Evolutionary conservation across 2,329 filamentous ascomycete genomes (phyloP), one percentile per base, ranked within the genome.

Genomic region (Paramyrothecium sp.): DNA sequence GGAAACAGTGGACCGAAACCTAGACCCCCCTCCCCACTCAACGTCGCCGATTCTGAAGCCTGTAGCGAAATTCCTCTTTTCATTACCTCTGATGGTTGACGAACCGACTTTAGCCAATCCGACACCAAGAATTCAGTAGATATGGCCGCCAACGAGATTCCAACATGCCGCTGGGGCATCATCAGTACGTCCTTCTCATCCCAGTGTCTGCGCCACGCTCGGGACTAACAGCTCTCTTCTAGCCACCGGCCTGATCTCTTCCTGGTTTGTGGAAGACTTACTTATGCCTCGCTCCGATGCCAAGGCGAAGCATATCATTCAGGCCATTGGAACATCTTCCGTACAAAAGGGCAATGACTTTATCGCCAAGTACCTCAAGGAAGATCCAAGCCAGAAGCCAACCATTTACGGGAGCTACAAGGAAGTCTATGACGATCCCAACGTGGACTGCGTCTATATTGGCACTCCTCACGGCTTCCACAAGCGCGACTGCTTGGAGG

Each of bases 401-500:
- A 61, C 65, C 12, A 56, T 77, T 21, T 77, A 78, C 47, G 73
- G 68, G 3, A 73, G 65, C 51, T 79, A 80, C 54, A 62, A 67
- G 3, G 68, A 75, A 33, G 67, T 77, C 13, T 79, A 77, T 59
- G 61, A 63, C 21, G 75, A 79, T 56, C 67, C 73, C 0, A 57
- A 71, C 10, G 76, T 80, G 23, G 77, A 80, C 57, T 72, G 77
- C 20, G 65, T 80, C 49, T 80, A 80, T 63, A 75, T 80, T 46
- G 77, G 76, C 38, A 78, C 73, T 8, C 78, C 78, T 0, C 76
- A 79, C 58, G 71, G 69, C 26, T 75, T 79, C 54, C 78, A 80
- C 64, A 74, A 72, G 58, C 67, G 73, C 30, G 74, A 76, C 56
- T 76, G 73, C 30, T 70, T 79, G 2, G 73, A 76, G 38, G 77